phyloP scores from a whole-genome alignment of 305 asterid species.

The Fraxinus xanthoxyloides region DNA sequence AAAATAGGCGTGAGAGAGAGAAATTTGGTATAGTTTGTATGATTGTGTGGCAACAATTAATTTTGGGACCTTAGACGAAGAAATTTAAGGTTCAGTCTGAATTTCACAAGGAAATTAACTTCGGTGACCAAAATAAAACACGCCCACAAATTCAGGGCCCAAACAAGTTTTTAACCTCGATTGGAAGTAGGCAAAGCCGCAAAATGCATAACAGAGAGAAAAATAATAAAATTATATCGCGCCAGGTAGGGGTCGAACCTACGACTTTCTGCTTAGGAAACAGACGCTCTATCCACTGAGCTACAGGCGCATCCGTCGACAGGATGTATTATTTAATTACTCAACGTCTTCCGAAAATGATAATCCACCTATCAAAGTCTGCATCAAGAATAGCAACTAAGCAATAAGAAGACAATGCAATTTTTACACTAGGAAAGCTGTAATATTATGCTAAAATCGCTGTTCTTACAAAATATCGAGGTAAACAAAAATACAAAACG shows the following conservation, averaged over 20 bases:
- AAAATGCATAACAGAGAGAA: background rate
- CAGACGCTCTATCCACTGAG: slow-evolving; percentile 77
- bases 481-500: background rate
- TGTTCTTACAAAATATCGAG: background rate
- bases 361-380: background rate
- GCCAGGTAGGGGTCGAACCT: slow-evolving; percentile 84
- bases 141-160: background rate
- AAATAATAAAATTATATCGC: slow-evolving; percentile 9
- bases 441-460: background rate
- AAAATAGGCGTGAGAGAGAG: background rate
- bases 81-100: background rate
- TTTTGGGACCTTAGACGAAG: background rate
- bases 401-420: background rate
- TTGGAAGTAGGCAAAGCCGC: background rate
- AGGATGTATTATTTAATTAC: background rate
- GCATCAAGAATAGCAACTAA: background rate
- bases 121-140: background rate
- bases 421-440: background rate
- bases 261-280: slow-evolving; percentile 85
- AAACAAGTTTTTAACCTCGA: background rate
- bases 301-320: slow-evolving; percentile 43
- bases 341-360: background rate
- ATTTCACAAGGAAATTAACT: background rate
- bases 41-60: background rate
- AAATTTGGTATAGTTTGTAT: background rate